phyloP scores from a whole-genome alignment of 192 early-diverging fungal genomes.

The Entrophospora sp. region DNA sequence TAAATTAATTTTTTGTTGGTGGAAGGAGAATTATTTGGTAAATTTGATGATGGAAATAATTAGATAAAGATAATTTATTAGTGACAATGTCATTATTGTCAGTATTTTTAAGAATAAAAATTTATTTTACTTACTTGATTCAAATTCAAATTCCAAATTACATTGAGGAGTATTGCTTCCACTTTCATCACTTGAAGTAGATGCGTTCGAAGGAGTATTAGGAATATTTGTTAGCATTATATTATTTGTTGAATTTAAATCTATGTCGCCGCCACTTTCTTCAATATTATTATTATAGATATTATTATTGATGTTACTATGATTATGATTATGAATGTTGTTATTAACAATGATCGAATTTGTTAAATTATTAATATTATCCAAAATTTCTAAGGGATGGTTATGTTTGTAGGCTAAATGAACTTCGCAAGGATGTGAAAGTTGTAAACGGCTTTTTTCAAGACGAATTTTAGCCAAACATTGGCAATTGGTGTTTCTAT shows the following conservation, averaged over 20 bases:
- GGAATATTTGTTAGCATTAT: background rate
- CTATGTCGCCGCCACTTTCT: background rate
- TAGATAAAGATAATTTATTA: background rate
- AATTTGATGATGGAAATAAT: background rate
- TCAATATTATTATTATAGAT: background rate
- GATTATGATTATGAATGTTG: background rate
- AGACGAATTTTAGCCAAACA: slow-evolving; percentile 20
- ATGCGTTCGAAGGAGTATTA: background rate
- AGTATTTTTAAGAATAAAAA: background rate
- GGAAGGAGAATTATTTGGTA: background rate
- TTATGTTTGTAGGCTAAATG: slow-evolving; percentile 16
- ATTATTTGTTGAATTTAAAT: background rate
- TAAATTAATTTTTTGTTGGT: background rate
- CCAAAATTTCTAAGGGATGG: slow-evolving; percentile 10
- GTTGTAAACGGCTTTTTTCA: slow-evolving; percentile 7
- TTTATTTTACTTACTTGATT: background rate
- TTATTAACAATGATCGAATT: no score
- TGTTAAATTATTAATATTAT: no score
- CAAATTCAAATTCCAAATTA: slow-evolving; percentile 13
- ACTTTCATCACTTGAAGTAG: background rate
- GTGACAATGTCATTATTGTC: background rate
- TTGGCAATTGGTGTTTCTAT: slow-evolving; percentile 20
- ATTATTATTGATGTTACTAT: background rate
- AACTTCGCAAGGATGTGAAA: slow-evolving; percentile 19
- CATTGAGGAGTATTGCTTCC: background rate